Percentiles rank a stretch among this genome's conserved stretches.
Conservation (phyloP, 495 filamentous ascomycete species). For the Letharia columbiana region DNA sequence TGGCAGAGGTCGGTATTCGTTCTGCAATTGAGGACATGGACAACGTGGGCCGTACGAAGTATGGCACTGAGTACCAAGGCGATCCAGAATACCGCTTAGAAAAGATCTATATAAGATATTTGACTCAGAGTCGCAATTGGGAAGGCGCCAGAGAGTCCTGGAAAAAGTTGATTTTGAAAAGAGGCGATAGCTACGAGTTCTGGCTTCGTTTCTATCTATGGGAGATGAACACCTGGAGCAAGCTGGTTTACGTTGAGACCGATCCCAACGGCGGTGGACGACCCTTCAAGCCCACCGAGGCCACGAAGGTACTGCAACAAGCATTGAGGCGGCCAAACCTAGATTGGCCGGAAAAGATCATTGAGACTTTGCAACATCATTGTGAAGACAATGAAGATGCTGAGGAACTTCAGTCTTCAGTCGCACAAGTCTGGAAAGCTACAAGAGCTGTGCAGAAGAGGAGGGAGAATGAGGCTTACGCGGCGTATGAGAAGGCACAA, state of each 20-base stretch:
- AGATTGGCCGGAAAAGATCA: constrained; percentile 88
- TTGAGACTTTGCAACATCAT: constrained; percentile 74
- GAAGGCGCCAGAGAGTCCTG: constrained; percentile 62
- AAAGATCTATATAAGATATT: constrained; percentile 82
- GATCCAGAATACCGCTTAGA: constrained; percentile 84
- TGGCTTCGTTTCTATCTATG: constrained; percentile 87
- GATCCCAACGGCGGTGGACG: constrained; percentile 19
- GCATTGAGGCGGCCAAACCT: constrained; percentile 60
- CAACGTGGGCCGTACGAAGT: constrained; percentile 65
- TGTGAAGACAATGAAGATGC: constrained; percentile 79
- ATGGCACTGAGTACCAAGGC: constrained; percentile 66
- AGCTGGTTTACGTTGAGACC: constrained; percentile 41
- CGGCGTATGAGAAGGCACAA: constrained; percentile 42
- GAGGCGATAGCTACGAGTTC: constrained; percentile 75
- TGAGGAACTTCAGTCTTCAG: constrained; percentile 58
- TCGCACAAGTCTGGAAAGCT: constrained; percentile 59
- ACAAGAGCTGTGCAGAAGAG: constrained; percentile 53
- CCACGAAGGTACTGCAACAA: constrained; percentile 55
- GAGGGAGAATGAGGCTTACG: constrained; percentile 55
- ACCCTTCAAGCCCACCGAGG: constrained; percentile 40
- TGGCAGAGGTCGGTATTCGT: constrained; percentile 81
- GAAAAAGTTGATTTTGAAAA: constrained; percentile 56
- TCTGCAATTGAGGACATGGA: constrained; percentile 76
- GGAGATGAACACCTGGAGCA: constrained; percentile 70
- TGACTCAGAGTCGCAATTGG: constrained; percentile 66